Evolutionary conservation across 345 rosid genomes (phyloP).

Genomic region (Capsella bursapastoris): DNA sequence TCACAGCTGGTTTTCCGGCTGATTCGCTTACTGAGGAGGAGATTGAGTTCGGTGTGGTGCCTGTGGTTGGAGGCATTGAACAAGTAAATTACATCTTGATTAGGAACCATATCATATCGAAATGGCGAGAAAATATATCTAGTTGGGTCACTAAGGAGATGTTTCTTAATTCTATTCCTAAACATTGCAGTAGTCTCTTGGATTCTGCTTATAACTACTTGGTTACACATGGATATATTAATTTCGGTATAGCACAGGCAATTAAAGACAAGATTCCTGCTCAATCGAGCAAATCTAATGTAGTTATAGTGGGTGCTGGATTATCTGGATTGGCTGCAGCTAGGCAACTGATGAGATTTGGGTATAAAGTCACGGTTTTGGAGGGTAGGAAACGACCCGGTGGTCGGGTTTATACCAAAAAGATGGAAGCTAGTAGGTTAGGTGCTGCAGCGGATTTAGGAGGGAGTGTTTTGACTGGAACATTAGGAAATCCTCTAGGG

Average conservation of each 20-base stretch:
- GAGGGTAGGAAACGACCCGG: slow-evolving; percentile 99
- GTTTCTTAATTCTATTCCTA: slow-evolving; percentile 67
- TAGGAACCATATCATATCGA: slow-evolving; percentile 83
- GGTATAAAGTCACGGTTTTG: slow-evolving; percentile 84
- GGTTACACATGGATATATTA: slow-evolving; percentile 77
- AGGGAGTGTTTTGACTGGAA: slow-evolving; percentile 95
- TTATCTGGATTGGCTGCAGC: slow-evolving; percentile 91
- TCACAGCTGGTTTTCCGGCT: slow-evolving; percentile 94
- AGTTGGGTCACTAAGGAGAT: slow-evolving; percentile 80
- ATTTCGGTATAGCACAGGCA: slow-evolving; percentile 82
- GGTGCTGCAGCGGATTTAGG: slow-evolving; percentile 94
- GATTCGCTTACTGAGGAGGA: slow-evolving; percentile 91
- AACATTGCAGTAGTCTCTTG: slow-evolving; percentile 68
- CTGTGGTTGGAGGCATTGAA: slow-evolving; percentile 85
- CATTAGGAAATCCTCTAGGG: slow-evolving; percentile 89
- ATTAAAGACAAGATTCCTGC: slow-evolving; percentile 68
- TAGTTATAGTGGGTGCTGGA: slow-evolving; percentile 87
- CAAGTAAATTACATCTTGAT: slow-evolving; percentile 95
- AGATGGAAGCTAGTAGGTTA: slow-evolving; percentile 86
- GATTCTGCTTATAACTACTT: slow-evolving; percentile 84
- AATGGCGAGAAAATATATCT: slow-evolving; percentile 80
- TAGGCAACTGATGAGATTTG: slow-evolving; percentile 83
- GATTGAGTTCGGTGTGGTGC: slow-evolving; percentile 79
- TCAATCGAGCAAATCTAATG: slow-evolving; percentile 58
- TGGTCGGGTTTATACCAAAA: slow-evolving; percentile 93